A percentile compares a stretch with the other conserved stretches of the same genome.
Evolutionary conservation across 805 yeast genomes (phyloP).

Genomic region (Lipomyces starkeyi): DNA sequence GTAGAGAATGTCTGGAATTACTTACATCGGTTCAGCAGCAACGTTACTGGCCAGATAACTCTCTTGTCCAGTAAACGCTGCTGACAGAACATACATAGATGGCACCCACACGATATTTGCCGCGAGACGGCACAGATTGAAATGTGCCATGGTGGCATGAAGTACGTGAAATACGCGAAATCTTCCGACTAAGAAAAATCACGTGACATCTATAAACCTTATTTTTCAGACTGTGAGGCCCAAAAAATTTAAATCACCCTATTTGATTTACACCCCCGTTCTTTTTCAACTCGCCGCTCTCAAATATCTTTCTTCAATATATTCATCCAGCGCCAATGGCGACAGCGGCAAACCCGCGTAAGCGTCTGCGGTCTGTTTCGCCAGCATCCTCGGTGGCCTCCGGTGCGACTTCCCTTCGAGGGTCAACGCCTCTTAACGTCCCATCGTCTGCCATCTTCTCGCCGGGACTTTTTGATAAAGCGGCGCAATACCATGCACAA

Average conservation of each 20-base stretch:
- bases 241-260: background rate
- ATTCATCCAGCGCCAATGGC: background rate
- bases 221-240: background rate
- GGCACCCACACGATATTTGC: too few species aligned
- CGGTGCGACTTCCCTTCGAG: constrained; percentile 15
- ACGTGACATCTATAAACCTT: background rate
- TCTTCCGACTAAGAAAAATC: background rate
- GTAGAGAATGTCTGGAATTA: too few species aligned
- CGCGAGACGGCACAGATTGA: too few species aligned
- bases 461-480: constrained; percentile 28
- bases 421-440: constrained; percentile 12
- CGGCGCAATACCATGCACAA: constrained; percentile 21
- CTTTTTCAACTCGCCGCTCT: background rate
- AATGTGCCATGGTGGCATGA: too few species aligned
- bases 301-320: background rate
- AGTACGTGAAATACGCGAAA: too few species aligned
- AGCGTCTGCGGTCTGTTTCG: constrained; percentile 28
- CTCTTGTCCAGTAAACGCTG: too few species aligned
- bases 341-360: constrained; percentile 16
- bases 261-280: background rate
- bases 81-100: too few species aligned
- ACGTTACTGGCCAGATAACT: too few species aligned
- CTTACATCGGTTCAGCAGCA: too few species aligned
- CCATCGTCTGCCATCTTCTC: constrained; percentile 23
- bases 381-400: constrained; percentile 31